A percentile compares a stretch with the other conserved stretches of the same genome.
phyloP scores from a whole-genome alignment of 345 rosid genomes.

The Rubroshorea leprosula region DNA sequence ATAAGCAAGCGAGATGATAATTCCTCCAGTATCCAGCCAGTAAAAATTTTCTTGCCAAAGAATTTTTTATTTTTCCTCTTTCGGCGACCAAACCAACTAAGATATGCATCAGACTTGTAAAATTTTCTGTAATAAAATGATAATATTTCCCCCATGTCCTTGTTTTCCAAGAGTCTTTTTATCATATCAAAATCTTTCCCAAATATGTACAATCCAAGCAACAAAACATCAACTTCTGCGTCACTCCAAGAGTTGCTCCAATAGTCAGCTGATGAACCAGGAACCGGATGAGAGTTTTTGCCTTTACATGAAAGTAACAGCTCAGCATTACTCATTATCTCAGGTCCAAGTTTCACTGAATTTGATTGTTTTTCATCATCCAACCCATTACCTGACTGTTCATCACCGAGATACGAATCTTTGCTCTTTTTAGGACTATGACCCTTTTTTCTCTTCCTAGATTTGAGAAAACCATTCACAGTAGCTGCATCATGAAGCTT shows the following conservation, averaged over 20 bases:
- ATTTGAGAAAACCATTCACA: conserved; percentile 32
- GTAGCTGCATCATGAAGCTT: conserved; percentile 20
- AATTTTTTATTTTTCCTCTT: conserved; percentile 42
- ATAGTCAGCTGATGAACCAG: conserved; percentile 41
- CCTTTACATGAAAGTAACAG: conserved; percentile 7
- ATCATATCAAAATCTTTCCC: conserved; percentile 57
- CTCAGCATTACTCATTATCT: conserved; percentile 17
- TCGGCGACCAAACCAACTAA: conserved; percentile 52
- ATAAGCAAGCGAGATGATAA: conserved; percentile 55
- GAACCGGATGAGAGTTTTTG: conserved; percentile 27
- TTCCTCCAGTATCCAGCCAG: conserved; percentile 72
- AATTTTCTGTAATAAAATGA: conserved; percentile 67
- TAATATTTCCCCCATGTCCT: conserved; percentile 53
- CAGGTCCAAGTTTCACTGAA: conserved; percentile 20
- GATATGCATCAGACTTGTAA: conserved; percentile 40
- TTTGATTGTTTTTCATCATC: conserved; percentile 27
- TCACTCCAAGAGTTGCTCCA: conserved; percentile 54
- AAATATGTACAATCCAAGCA: conserved; percentile 64
- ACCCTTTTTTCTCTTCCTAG: conserved; percentile 28
- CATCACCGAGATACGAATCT: conserved; percentile 19
- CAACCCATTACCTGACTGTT: conserved; percentile 16
- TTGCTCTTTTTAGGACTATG: conserved; percentile 29
- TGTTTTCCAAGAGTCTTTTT: conserved; percentile 48
- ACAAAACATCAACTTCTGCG: conserved; percentile 44
- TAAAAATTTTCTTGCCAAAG: conserved; percentile 50